Evolutionary conservation across 345 rosid species (phyloP).

Genomic region (Bretschneidera sinensis): DNA sequence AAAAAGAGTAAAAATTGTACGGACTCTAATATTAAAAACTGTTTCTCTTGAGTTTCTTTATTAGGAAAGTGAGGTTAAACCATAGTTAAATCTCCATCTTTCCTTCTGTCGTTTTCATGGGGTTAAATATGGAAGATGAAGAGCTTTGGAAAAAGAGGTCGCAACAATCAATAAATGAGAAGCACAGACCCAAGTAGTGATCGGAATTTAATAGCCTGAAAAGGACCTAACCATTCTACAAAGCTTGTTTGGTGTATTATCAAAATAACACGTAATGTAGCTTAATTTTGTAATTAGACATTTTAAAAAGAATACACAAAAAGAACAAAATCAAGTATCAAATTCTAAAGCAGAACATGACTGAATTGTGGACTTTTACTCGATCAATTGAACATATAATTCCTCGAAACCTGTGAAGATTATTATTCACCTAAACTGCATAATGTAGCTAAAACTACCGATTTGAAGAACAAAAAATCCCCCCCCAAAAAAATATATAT

Average conservation of each 20-base stretch:
- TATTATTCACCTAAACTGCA: background rate
- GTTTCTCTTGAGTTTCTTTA: background rate
- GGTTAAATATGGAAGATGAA: conserved; percentile 9
- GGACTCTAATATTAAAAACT: background rate
- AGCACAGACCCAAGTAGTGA: background rate
- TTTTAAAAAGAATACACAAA: background rate
- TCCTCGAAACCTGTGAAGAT: too few relatives aligned
- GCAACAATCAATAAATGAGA: conserved; percentile 1
- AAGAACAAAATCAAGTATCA: background rate
- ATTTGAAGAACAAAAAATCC: too few relatives aligned
- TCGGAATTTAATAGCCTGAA: background rate
- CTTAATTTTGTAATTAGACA: background rate
- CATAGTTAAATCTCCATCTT: background rate
- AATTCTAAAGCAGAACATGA: background rate
- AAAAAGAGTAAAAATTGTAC: background rate
- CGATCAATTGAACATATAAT: too few relatives aligned
- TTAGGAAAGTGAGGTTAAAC: background rate
- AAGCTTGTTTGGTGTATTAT: background rate
- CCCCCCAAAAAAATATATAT: too few relatives aligned
- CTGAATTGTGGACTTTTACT: too few relatives aligned
- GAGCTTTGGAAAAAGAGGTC: conserved; percentile 8
- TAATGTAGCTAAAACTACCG: conserved; percentile 25
- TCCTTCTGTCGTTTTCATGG: background rate
- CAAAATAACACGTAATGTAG: background rate
- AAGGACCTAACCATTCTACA: background rate